Evolutionary conservation across 1,139 yeast species (phyloP), one percentile per base, ranked within the genome.

Genomic region (Suhomyces taliae): DNA sequence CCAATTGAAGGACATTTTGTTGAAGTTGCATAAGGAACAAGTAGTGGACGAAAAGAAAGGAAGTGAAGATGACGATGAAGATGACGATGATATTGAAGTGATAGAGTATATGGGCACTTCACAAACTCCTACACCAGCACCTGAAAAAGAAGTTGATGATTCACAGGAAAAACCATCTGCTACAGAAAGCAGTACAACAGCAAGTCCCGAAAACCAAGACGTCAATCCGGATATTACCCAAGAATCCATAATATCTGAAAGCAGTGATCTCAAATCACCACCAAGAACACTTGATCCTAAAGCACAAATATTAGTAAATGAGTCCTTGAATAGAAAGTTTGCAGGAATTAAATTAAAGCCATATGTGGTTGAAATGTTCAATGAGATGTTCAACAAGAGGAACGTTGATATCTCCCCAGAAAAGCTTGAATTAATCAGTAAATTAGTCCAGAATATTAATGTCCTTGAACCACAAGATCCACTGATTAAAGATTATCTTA

Each of bases 1-100:
- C 39, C 64, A 64, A 32, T 59, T 70, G 45, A 67, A 71, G 36
- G 51, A 63, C 7, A 53, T 57, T 3, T 53, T 72, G 31, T 53
- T 66, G 35, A 53, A 56, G 11, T 54, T 72, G 34, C 75, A 71
- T 44, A 44, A 54, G 39, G 46, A 49, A 4, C 54, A 51, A 24
- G 34, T 14, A n/a, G 31, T 15, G n/a, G 41, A 43, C 5, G 41
- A 33, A 34, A 36, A 34, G 29, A n/a, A 4, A 8, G 12, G 12
- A n/a, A 41, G 32, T 3, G 43, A 43, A 5, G 43, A 41, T 4
- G 48, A 38, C 6, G 54, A 44, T 3, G 44, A 34, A 3, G 48
- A 47, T 8, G 59, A 54, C 19, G 24, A 29, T 29, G 58, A 56
- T 31, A 49, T 53, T 7, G 54, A 53, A 35, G 59, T 54, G 3